phyloP scores from a whole-genome alignment of 371 early-diverging fungal species.

The Mucor indicus region DNA sequence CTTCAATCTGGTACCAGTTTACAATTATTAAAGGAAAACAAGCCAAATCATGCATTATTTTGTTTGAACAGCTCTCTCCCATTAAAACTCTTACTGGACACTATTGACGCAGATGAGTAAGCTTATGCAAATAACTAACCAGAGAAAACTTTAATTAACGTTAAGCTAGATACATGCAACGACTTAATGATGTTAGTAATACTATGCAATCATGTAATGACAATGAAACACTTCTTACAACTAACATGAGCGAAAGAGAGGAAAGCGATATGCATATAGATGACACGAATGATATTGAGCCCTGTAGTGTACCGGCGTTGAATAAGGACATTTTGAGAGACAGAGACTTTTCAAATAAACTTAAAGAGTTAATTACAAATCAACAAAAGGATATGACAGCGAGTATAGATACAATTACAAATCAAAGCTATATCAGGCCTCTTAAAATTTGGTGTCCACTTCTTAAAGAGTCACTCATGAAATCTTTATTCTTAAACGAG shows the following conservation, averaged over 20 bases:
- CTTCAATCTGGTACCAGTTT: conserved; percentile 31
- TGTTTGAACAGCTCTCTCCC: not conserved
- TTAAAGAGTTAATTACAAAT: not conserved
- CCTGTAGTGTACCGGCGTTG: too few species aligned
- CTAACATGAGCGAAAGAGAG: too few species aligned
- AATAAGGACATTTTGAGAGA: too few species aligned
- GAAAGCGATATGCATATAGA: too few species aligned
- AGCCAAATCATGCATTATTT: conserved; percentile 32
- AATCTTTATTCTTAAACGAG: conserved; percentile 42
- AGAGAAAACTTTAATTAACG: not conserved
- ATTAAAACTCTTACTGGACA: not conserved
- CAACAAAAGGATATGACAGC: conserved; percentile 28
- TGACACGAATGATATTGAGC: too few species aligned
- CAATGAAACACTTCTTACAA: not conserved
- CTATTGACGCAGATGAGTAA: conserved; percentile 14
- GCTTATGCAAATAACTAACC: not conserved
- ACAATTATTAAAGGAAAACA: conserved; percentile 19
- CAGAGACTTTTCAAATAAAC: conserved; percentile 16
- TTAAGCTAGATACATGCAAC: not conserved
- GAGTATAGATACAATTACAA: conserved; percentile 27
- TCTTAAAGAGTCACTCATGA: conserved; percentile 47
- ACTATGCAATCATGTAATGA: not conserved
- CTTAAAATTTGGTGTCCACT: conserved; percentile 39
- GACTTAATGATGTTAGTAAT: not conserved
- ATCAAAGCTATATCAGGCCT: conserved; percentile 31